phyloP scores from a whole-genome alignment of 805 yeast species.

The Ogataea siamensis region DNA sequence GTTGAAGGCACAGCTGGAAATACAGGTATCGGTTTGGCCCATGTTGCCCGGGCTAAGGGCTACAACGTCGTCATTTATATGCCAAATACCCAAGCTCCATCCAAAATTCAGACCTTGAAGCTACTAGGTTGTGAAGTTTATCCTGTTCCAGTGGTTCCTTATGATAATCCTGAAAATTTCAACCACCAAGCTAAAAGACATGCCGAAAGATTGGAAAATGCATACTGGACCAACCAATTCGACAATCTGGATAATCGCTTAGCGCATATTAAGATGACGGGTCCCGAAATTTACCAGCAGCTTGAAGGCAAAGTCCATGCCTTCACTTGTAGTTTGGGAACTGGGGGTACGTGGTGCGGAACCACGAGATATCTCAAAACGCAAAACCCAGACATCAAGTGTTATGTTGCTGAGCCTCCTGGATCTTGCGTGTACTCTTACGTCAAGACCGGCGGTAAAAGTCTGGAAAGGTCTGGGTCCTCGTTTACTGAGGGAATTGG shows the following conservation, averaged over 20 bases:
- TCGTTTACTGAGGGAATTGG: constrained; percentile 97
- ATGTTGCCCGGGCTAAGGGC: constrained; percentile 75
- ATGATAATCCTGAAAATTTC: constrained; percentile 77
- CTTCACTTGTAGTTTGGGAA: constrained; percentile 88
- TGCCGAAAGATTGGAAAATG: constrained; percentile 72
- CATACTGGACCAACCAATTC: constrained; percentile 92
- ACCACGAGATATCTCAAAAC: constrained; percentile 74
- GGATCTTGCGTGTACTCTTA: constrained; percentile 84
- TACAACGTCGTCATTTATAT: constrained; percentile 83
- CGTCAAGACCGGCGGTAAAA: constrained; percentile 66
- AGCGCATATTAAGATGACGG: constrained; percentile 86
- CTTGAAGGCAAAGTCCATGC: constrained; percentile 75
- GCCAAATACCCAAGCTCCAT: constrained; percentile 87
- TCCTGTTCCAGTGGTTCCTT: constrained; percentile 88
- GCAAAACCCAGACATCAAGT: constrained; percentile 57
- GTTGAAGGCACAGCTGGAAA: constrained; percentile 96
- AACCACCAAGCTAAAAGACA: constrained; percentile 85
- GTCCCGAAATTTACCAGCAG: constrained; percentile 91
- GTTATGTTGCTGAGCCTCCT: constrained; percentile 88
- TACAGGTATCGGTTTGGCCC: constrained; percentile 91
- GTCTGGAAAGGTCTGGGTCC: constrained; percentile 70
- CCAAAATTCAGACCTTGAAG: constrained; percentile 70
- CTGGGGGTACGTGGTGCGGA: constrained; percentile 93
- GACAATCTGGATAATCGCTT: constrained; percentile 86
- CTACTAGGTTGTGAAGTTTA: constrained; percentile 81